Evolutionary conservation across 495 filamentous ascomycete species (phyloP), one percentile per base, ranked within the genome.

Genomic region (Penicillium crystallinum): DNA sequence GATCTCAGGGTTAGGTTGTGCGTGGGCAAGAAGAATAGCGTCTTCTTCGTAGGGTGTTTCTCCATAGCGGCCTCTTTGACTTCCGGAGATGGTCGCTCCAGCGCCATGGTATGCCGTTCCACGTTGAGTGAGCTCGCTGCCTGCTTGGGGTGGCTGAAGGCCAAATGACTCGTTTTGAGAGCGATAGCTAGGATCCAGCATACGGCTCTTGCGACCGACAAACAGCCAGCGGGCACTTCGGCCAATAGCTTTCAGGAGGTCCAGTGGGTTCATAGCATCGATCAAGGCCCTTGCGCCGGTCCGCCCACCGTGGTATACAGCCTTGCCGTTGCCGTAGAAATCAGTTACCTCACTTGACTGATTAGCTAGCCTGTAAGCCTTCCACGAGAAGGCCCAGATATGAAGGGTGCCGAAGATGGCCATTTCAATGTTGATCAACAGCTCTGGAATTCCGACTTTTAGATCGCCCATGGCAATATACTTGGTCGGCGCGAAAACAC

Each of bases 371-470:
- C 66, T 64, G 67, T 95, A 95, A 8, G 79, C 80, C 47, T 77
- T 77, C 75, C 82, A 93, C 0, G 88, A 78, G 60, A 95, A 96
- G 3, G 91, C 88, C 77, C 83, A 95, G 6, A 92, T 66, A 57
- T 96, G 90, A 27, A 96, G 68, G 34, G 89, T 61, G 11, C 84
- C 73, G 60, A 96, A 95, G 35, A 89, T 74, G 21, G 87, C 81
- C 90, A 96, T 96, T 71, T 96, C 90, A 46, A 93, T 78, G 66
- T 87, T 91, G 43, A 92, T 81, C 27, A 95, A 71, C 22, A 95
- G 70, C 15, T 83, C 81, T 1, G 89, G 90, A 25, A 96, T 84
- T 38, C 88, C 88, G 41, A 90, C 82, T 61, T 89, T 88, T 52
- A 93, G 76, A 64, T 95, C 91, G 1, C 82, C 81, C 22, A 82